phyloP scores from a whole-genome alignment of 2,329 filamentous ascomycete genomes.

The Nigrograna mackinnonii region DNA sequence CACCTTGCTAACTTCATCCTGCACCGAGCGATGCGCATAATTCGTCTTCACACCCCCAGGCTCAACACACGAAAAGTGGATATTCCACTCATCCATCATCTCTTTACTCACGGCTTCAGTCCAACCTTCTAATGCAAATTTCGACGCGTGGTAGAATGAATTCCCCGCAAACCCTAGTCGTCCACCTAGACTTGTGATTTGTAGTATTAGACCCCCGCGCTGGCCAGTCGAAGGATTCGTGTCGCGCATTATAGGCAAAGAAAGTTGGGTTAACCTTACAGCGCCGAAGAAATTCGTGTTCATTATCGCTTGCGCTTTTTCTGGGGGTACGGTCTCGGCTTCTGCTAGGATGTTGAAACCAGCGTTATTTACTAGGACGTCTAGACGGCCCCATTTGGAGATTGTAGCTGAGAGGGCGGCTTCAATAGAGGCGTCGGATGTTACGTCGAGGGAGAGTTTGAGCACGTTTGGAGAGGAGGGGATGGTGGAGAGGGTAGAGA shows the following conservation, averaged over 20 bases:
- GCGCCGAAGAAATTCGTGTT: constrained; percentile 52
- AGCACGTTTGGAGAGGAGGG: constrained; percentile 44
- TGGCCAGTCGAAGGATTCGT: no score
- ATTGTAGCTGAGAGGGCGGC: constrained; percentile 57
- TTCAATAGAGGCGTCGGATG: constrained; percentile 41
- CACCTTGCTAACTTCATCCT: constrained; percentile 49
- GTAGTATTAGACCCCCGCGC: constrained; percentile 21
- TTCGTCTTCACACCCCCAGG: constrained; percentile 52
- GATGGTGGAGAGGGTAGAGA: constrained; percentile 45
- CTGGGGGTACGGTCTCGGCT: constrained; percentile 31
- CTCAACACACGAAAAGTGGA: constrained; percentile 50
- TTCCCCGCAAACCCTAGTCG: constrained; percentile 20
- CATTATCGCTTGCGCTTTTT: constrained; percentile 39
- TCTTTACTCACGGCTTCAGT: constrained; percentile 48
- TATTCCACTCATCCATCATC: constrained; percentile 52
- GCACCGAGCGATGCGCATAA: constrained; percentile 51
- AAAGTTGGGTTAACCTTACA: constrained; percentile 42
- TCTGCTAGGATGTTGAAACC: constrained; percentile 39
- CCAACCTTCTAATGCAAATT: constrained; percentile 54
- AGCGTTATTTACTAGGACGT: constrained; percentile 52
- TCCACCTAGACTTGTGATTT: constrained; percentile 19
- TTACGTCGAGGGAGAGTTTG: constrained; percentile 55
- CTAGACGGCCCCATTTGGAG: constrained; percentile 69
- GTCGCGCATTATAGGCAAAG: constrained; percentile 44
- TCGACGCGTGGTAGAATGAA: constrained; percentile 45